phyloP scores from a whole-genome alignment of 192 early-diverging fungal species.

The Ambispora gerdemannii region DNA sequence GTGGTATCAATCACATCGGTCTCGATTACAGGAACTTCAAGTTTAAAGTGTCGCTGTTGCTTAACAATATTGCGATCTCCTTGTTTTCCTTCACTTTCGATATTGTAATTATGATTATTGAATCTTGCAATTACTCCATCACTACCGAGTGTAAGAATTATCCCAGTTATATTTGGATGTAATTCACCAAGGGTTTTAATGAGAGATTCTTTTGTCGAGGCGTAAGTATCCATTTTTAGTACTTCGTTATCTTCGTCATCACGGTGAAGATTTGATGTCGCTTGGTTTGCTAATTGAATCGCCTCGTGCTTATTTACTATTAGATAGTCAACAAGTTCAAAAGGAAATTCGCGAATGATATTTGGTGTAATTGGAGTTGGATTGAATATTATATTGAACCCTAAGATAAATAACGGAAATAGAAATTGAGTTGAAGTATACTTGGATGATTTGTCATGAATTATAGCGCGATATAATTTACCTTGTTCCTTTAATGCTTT shows the following conservation, averaged over 20 bases:
- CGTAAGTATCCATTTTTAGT: too few species aligned
- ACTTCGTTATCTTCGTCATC: background rate
- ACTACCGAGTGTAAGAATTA: constrained; percentile 66
- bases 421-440: background rate
- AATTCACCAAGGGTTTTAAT: too few species aligned
- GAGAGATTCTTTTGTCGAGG: too few species aligned
- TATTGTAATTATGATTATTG: too few species aligned
- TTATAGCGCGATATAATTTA: constrained; percentile 18
- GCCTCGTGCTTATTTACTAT: constrained; percentile 83
- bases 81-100: too few species aligned
- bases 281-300: constrained; percentile 39
- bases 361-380: constrained; percentile 70
- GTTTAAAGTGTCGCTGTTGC: too few species aligned
- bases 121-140: constrained; percentile 58
- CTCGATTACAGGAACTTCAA: constrained; percentile 46
- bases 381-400: constrained; percentile 76
- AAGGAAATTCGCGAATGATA: constrained; percentile 44
- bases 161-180: constrained; percentile 47
- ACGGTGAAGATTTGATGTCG: too few species aligned
- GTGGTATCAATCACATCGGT: constrained; percentile 55
- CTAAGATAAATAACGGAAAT: constrained; percentile 27
- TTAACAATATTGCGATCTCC: too few species aligned
- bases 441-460: too few species aligned
- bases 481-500: constrained; percentile 49
- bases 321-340: constrained; percentile 69